phyloP scores from a whole-genome alignment of 345 rosid genomes.

The Eucalyptus pauciflora region DNA sequence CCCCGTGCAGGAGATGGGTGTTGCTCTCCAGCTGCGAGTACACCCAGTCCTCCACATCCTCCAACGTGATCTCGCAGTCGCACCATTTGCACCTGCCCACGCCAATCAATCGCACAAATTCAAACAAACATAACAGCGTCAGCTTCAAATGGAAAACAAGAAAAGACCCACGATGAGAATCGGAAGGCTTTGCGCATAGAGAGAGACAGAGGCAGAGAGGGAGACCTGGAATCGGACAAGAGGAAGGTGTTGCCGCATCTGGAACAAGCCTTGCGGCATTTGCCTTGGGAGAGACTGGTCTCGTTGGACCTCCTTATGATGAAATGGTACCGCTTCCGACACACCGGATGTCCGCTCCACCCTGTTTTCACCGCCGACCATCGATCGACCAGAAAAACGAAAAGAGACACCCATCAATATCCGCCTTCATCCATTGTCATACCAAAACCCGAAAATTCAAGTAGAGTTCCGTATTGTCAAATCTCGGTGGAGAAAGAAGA shows the following conservation, averaged over 20 bases:
- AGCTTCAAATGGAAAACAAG: neutral
- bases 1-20: conserved; percentile 57
- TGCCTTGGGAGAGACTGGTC: neutral
- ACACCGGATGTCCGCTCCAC: conserved; percentile 79
- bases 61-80: conserved; percentile 8
- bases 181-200: neutral
- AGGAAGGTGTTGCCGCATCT: conserved; percentile 29
- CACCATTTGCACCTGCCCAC: conserved; percentile 40
- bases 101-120: neutral
- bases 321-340: conserved; percentile 64
- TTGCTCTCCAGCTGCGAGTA: conserved; percentile 44
- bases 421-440: neutral
- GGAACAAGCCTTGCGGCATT: conserved; percentile 16
- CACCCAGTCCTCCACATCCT: conserved; percentile 49
- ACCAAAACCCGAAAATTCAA: neutral
- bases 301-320: conserved; percentile 35
- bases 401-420: neutral
- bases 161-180: neutral
- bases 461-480: neutral
- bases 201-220: neutral
- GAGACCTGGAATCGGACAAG: conserved; percentile 27
- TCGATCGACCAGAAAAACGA: neutral
- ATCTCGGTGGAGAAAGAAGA: neutral
- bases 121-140: neutral
- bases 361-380: conserved; percentile 13